Percentiles rank a stretch among this genome's conserved stretches.
phyloP scores from a whole-genome alignment of 208 protist species.

The Lotmaria passim region DNA sequence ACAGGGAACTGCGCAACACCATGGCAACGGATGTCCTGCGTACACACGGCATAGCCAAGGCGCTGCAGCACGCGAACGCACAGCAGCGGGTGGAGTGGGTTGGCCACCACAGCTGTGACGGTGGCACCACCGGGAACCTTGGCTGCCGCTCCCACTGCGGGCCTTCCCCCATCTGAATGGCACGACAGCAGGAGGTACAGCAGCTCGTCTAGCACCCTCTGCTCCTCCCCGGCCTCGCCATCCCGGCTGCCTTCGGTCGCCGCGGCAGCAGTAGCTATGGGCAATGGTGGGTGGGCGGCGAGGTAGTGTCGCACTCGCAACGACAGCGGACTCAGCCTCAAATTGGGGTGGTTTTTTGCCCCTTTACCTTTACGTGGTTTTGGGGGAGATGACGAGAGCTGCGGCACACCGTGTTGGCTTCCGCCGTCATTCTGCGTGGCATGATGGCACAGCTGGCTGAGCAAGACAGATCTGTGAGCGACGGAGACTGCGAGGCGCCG shows the following conservation, averaged over 20 bases:
- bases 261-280: neutral
- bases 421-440: no score
- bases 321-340: slow-evolving; percentile 20
- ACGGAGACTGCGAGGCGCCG: no score
- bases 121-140: no score
- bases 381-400: no score
- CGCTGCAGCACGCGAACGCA: slow-evolving; percentile 52
- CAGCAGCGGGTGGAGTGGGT: slow-evolving; percentile 60
- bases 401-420: no score
- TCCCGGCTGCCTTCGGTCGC: no score
- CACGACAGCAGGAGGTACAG: slow-evolving; percentile 19
- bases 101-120: neutral
- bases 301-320: slow-evolving; percentile 18
- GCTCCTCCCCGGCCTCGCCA: neutral
- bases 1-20: no score
- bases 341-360: neutral
- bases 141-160: no score
- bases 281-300: neutral
- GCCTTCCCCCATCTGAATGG: no score
- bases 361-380: no score
- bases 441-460: no score
- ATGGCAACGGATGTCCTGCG: slow-evolving; percentile 17
- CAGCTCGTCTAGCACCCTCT: slow-evolving; percentile 22
- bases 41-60: slow-evolving; percentile 55
- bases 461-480: no score